A percentile compares a stretch with the other conserved stretches of the same genome.
These are phyloP conservation scores for Mucor piriformis DNA, from an alignment of 371 early-diverging fungal species.

Conservation along the genomic window DNA sequence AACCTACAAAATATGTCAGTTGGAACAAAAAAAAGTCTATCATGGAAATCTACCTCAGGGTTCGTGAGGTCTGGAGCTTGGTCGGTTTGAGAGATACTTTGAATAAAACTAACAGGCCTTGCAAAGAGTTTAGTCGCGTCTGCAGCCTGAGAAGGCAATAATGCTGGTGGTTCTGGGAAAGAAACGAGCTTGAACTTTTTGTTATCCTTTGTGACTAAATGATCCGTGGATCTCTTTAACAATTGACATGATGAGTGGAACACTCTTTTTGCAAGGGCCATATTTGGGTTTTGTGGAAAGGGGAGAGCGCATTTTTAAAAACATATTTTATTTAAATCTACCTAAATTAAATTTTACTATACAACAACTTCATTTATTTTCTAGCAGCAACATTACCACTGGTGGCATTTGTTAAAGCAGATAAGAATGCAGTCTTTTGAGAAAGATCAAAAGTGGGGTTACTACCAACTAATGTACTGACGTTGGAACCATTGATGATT, in stretches of 20 bases:
- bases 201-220: constrained; percentile 17
- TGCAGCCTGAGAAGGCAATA: constrained; percentile 21
- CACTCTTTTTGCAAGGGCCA: constrained; percentile 17
- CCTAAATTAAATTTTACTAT: neutral
- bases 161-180: constrained; percentile 29
- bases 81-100: constrained; percentile 36
- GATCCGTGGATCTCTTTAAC: constrained; percentile 6
- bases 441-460: constrained; percentile 42
- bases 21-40: too few relatives aligned
- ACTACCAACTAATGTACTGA: constrained; percentile 36
- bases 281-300: neutral
- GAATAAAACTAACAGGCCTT: constrained; percentile 44
- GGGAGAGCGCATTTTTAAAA: constrained; percentile 1
- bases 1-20: constrained; percentile 41
- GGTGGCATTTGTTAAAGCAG: constrained; percentile 36
- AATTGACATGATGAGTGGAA: constrained; percentile 7
- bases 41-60: too few relatives aligned
- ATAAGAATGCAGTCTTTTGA: constrained; percentile 43
- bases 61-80: constrained; percentile 32
- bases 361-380: constrained; percentile 16
- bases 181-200: constrained; percentile 24
- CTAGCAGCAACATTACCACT: constrained; percentile 16
- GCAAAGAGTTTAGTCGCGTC: constrained; percentile 40
- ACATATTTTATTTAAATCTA: neutral
- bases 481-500: constrained; percentile 14